These are phyloP conservation scores for Fusarium sp. DNA, from an alignment of 2,329 filamentous ascomycete genomes.

Conservation along the genomic window DNA sequence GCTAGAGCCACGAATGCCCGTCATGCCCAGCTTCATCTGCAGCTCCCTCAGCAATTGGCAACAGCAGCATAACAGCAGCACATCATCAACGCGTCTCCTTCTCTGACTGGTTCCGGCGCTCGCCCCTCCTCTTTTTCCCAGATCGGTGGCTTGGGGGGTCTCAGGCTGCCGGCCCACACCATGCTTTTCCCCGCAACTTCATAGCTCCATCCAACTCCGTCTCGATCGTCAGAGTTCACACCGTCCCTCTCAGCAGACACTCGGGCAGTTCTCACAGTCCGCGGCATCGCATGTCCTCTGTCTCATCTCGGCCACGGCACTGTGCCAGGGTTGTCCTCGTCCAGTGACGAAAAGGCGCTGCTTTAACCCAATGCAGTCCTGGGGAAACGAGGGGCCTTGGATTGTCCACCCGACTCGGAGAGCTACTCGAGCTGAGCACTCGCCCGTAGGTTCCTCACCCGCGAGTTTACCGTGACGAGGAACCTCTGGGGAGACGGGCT, in stretches of 20 bases:
- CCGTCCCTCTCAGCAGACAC: constrained; percentile 38
- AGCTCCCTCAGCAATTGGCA: constrained; percentile 11
- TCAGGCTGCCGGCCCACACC: constrained; percentile 39
- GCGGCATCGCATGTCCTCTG: constrained; percentile 9
- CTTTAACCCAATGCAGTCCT: constrained; percentile 42
- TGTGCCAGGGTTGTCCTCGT: constrained; percentile 30
- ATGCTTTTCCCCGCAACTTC: constrained; percentile 44
- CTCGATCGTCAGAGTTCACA: constrained; percentile 47
- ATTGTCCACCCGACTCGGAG: constrained; percentile 12
- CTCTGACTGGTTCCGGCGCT: constrained; percentile 35
- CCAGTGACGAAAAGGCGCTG: constrained; percentile 37
- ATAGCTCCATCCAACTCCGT: constrained; percentile 40
- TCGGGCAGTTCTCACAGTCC: constrained; percentile 40
- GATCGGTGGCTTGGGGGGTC: constrained; percentile 41
- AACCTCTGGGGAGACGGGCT: constrained; percentile 36
- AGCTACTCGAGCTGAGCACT: constrained; percentile 21
- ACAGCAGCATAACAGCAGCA: constrained; percentile 21
- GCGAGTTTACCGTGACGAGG: constrained; percentile 36
- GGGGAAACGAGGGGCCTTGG: constrained; percentile 1
- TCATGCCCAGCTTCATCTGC: background rate
- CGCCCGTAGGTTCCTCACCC: constrained; percentile 43
- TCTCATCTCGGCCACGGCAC: constrained; percentile 6
- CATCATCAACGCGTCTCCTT: constrained; percentile 5
- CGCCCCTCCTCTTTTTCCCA: constrained; percentile 18
- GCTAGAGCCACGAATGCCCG: background rate